phyloP scores from a whole-genome alignment of 306 rosid genomes.

The Prunus kanzakura region DNA sequence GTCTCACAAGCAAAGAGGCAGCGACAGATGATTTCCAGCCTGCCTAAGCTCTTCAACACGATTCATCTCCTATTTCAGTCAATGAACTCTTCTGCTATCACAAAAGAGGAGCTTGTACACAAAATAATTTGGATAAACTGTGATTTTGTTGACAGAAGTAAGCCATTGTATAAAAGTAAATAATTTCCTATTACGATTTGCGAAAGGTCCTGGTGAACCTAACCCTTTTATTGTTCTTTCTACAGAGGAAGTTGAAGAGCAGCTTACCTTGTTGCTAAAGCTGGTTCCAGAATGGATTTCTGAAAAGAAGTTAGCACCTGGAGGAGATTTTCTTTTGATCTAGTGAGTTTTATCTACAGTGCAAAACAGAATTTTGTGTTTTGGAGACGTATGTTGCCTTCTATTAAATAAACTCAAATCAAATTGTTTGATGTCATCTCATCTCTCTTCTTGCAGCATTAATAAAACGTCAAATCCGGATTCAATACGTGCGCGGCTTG shows the following conservation, averaged over 20 bases:
- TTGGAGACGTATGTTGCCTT: neutral
- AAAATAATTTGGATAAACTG: slow-evolving; percentile 50
- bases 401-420: neutral
- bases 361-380: no score
- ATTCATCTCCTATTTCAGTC: slow-evolving; percentile 57
- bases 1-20: slow-evolving; percentile 71
- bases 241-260: slow-evolving; percentile 81
- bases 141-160: slow-evolving; percentile 65
- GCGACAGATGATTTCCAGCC: slow-evolving; percentile 46
- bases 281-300: slow-evolving; percentile 85
- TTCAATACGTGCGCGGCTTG: slow-evolving; percentile 45
- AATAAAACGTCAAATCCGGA: slow-evolving; percentile 43
- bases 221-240: slow-evolving; percentile 13
- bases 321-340: slow-evolving; percentile 50
- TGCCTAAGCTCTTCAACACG: slow-evolving; percentile 77
- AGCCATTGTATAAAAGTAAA: slow-evolving; percentile 11
- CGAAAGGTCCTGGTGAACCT: slow-evolving; percentile 20
- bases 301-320: slow-evolving; percentile 45
- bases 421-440: neutral
- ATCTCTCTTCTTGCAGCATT: slow-evolving; percentile 42
- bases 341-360: slow-evolving; percentile 41
- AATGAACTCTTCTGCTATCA: slow-evolving; percentile 44
- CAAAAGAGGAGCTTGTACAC: slow-evolving; percentile 71
- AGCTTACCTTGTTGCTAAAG: slow-evolving; percentile 56
- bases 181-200: neutral